Evolutionary conservation across 495 filamentous ascomycete genomes (phyloP).

Genomic region (Aspergillus diversus): DNA sequence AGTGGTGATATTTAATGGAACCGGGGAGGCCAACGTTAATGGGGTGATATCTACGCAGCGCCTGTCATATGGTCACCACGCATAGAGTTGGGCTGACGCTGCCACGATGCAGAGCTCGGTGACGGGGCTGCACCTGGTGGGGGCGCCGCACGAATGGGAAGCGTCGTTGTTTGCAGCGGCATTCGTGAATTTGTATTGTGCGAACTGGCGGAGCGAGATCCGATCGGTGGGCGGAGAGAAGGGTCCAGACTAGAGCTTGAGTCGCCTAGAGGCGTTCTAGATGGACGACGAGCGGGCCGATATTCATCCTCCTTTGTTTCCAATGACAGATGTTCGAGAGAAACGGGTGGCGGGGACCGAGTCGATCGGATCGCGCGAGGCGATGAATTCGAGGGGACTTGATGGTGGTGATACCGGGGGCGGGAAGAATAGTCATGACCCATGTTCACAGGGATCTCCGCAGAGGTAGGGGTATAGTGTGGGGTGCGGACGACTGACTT

Average conservation of each 20-base stretch:
- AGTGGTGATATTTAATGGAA: too few species aligned
- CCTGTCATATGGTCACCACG: slow-evolving; percentile 28
- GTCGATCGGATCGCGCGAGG: slow-evolving; percentile 34
- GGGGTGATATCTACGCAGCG: slow-evolving; percentile 6
- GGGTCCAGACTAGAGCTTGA: slow-evolving; percentile 43
- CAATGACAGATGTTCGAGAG: slow-evolving; percentile 46
- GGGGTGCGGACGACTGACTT: slow-evolving; percentile 54
- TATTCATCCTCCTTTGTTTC: slow-evolving; percentile 42
- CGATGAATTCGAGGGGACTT: slow-evolving; percentile 34
- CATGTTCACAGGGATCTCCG: slow-evolving; percentile 67
- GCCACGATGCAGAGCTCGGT: slow-evolving; percentile 41
- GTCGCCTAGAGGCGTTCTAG: slow-evolving; percentile 41
- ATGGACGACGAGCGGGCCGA: slow-evolving; percentile 43
- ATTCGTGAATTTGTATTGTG: slow-evolving; percentile 41
- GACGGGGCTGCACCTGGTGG: slow-evolving; percentile 47
- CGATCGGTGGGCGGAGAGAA: slow-evolving; percentile 38
- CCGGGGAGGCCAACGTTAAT: too few species aligned
- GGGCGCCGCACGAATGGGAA: slow-evolving; percentile 50
- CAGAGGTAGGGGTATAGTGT: slow-evolving; percentile 62
- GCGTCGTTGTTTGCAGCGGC: slow-evolving; percentile 39
- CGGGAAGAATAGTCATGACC: slow-evolving; percentile 40
- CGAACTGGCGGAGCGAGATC: slow-evolving; percentile 44
- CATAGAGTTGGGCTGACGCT: slow-evolving; percentile 33
- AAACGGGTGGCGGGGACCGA: slow-evolving; percentile 38
- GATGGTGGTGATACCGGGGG: slow-evolving; percentile 27